These are phyloP conservation scores for Acacia crassicarpa DNA, from an alignment of 306 rosid species.

Conservation along the genomic window DNA sequence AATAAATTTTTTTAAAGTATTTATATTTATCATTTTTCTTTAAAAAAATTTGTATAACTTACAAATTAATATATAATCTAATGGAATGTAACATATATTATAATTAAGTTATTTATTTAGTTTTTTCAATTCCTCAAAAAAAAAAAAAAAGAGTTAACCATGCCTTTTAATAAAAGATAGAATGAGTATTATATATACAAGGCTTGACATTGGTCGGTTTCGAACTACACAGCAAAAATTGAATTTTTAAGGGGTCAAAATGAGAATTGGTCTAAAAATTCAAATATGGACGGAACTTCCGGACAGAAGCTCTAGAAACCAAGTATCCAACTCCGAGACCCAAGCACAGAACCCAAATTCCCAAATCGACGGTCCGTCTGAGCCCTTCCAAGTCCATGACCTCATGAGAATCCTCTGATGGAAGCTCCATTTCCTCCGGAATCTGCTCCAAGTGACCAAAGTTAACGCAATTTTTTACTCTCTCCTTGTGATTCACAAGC, in stretches of 20 bases:
- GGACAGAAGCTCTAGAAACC: conserved; percentile 50
- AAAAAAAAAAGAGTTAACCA: no score
- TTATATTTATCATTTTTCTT: no score
- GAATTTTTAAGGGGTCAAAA: neutral
- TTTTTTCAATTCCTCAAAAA: no score
- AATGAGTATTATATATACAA: neutral
- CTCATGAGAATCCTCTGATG: neutral
- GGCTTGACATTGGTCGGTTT: neutral
- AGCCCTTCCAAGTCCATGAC: conserved; percentile 27
- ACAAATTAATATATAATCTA: no score
- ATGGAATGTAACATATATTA: no score
- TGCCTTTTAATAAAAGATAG: no score
- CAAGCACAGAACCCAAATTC: conserved; percentile 59
- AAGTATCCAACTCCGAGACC: conserved; percentile 47
- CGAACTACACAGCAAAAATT: neutral
- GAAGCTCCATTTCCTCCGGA: neutral
- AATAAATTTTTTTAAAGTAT: no score
- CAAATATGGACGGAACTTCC: conserved; percentile 12
- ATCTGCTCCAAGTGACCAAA: neutral
- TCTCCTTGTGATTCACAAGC: neutral
- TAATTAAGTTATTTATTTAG: no score
- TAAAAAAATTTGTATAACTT: no score
- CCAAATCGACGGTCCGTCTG: conserved; percentile 53
- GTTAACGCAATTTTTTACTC: neutral
- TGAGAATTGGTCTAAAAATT: neutral